Conservation (phyloP, 768 basidiomycete species). For the Lactifluus rugatus region DNA sequence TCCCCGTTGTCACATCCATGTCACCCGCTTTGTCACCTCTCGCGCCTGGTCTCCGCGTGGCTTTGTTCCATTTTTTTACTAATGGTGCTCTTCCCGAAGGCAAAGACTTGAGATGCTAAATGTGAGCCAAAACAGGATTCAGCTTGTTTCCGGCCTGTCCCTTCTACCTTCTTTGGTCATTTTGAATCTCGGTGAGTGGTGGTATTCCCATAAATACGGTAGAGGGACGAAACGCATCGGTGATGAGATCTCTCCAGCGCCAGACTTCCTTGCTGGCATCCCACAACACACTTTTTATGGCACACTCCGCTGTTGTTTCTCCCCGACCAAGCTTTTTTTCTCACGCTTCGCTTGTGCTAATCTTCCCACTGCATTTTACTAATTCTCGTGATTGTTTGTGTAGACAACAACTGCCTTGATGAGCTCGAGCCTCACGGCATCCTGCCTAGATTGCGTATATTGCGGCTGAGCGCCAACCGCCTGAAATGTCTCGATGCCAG, state of each 20-base stretch:
- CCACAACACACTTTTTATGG: conserved; percentile 11
- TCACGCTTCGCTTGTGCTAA: conserved; percentile 3
- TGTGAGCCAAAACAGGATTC: conserved; percentile 65
- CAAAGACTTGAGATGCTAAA: conserved; percentile 68
- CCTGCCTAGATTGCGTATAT: conserved; percentile 68
- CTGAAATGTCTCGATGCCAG: conserved; percentile 53
- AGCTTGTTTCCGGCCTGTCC: conserved; percentile 47
- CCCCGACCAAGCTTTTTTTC: background rate
- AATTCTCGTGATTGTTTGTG: conserved; percentile 4
- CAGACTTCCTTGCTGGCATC: conserved; percentile 14
- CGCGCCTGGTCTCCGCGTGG: conserved; percentile 6
- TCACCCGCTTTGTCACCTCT: conserved; percentile 8
- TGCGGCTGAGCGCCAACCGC: conserved; percentile 78
- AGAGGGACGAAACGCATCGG: conserved; percentile 4
- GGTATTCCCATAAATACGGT: conserved; percentile 1
- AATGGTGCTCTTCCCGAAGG: conserved; percentile 24
- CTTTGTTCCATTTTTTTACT: conserved; percentile 8
- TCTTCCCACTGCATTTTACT: conserved; percentile 7
- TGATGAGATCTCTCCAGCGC: conserved; percentile 11
- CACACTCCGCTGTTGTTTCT: conserved; percentile 11
- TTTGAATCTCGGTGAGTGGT: conserved; percentile 80
- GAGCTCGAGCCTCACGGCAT: conserved; percentile 42
- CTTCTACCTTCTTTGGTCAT: conserved; percentile 53
- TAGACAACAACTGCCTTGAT: conserved; percentile 66
- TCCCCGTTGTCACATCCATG: conserved; percentile 16